These are phyloP conservation scores for Pisolithus sp. DNA, from an alignment of 768 basidiomycete species.

Conservation along the genomic window DNA sequence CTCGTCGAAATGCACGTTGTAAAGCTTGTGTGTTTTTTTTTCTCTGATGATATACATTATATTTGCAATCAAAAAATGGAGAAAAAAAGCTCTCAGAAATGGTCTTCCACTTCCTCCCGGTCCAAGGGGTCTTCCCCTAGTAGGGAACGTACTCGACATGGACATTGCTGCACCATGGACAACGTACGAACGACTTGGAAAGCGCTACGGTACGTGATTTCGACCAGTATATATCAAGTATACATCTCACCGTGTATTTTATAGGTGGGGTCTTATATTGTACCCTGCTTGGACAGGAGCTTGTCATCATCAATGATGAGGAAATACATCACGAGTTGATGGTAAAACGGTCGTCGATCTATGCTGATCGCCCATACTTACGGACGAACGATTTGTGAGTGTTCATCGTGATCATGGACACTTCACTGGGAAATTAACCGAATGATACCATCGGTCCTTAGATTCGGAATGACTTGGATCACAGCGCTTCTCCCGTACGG, in stretches of 20 bases:
- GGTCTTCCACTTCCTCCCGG: slow-evolving; percentile 6
- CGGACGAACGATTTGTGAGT: slow-evolving; percentile 11
- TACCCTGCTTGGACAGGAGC: slow-evolving; percentile 12
- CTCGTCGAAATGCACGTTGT: too few relatives aligned
- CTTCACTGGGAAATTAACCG: slow-evolving; percentile 2
- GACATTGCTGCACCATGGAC: slow-evolving; percentile 2
- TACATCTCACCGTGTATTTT: not conserved
- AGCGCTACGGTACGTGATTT: slow-evolving; percentile 22
- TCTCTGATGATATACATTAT: too few relatives aligned
- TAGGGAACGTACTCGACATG: slow-evolving; percentile 3
- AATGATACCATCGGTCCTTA: slow-evolving; percentile 1
- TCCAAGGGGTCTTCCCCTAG: not conserved
- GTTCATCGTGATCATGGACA: not conserved
- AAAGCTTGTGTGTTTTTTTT: too few relatives aligned
- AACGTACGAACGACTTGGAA: slow-evolving; percentile 1
- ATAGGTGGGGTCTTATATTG: slow-evolving; percentile 18
- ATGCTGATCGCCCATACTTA: not conserved
- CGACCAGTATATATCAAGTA: not conserved
- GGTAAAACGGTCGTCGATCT: not conserved
- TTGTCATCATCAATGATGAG: not conserved
- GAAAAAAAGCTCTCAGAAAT: not conserved
- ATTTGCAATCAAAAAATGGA: not conserved
- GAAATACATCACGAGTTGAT: not conserved
- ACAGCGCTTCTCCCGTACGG: slow-evolving; percentile 16
- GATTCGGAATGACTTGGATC: slow-evolving; percentile 20